Percentiles rank a stretch among this genome's conserved stretches.
These are phyloP conservation scores for Voacanga thouarsii DNA, from an alignment of 257 asterid genomes.

Conservation along the genomic window DNA sequence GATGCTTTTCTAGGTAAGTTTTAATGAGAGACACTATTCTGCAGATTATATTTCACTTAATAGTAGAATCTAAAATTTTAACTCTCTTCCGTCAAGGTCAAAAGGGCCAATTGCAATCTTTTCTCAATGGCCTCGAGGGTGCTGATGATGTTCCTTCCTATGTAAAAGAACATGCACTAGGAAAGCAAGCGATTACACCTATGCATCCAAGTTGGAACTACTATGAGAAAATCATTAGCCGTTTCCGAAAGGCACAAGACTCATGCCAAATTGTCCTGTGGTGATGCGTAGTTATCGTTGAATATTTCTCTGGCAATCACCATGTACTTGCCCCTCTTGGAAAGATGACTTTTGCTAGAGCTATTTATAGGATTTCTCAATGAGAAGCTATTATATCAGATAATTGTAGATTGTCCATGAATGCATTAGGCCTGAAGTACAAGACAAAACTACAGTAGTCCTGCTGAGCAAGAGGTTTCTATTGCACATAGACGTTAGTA, in stretches of 20 bases:
- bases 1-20: constrained; percentile 42
- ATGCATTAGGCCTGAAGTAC: too few species aligned
- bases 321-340: not conserved
- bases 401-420: not conserved
- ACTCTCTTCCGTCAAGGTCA: constrained; percentile 22
- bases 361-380: not conserved
- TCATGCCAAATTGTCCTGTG: not conserved
- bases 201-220: constrained; percentile 44
- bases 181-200: constrained; percentile 47
- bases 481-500: too few species aligned
- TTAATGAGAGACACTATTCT: not conserved
- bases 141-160: constrained; percentile 47
- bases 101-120: constrained; percentile 34
- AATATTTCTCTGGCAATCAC: not conserved
- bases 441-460: too few species aligned
- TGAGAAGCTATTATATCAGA: not conserved
- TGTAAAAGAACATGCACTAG: constrained; percentile 40
- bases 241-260: not conserved
- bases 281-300: too few species aligned
- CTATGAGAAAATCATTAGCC: constrained; percentile 28
- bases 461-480: not conserved
- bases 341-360: not conserved
- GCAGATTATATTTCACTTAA: not conserved
- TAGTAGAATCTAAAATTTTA: not conserved
- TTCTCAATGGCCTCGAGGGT: constrained; percentile 38